Evolutionary conservation across 2,329 filamentous ascomycete genomes (phyloP).

Genomic region (Apiospora rasikravindrae): DNA sequence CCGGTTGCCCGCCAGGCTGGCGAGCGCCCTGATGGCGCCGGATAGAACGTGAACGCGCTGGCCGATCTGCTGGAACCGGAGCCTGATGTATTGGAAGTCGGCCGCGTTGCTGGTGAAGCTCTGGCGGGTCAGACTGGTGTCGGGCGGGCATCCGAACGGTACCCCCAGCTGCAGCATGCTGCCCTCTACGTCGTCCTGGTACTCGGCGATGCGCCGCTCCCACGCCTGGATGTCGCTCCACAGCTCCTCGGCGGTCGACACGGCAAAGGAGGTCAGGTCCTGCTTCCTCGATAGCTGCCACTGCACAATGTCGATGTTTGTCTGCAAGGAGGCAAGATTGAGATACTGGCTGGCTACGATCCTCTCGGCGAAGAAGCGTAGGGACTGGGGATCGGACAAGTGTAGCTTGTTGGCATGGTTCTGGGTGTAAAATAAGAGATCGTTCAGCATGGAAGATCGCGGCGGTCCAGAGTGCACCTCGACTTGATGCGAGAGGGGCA

Average conservation of each 20-base stretch:
- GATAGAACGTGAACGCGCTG: conserved; percentile 32
- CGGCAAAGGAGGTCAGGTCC: conserved; percentile 28
- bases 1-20: conserved; percentile 33
- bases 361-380: conserved; percentile 31
- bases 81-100: conserved; percentile 32
- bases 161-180: conserved; percentile 35
- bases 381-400: conserved; percentile 22
- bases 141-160: conserved; percentile 24
- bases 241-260: conserved; percentile 33
- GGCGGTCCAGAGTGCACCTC: conserved; percentile 25
- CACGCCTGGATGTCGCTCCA: conserved; percentile 36
- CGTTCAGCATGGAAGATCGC: conserved; percentile 30
- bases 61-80: conserved; percentile 30
- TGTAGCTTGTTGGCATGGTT: conserved; percentile 26
- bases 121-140: background rate
- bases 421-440: conserved; percentile 32
- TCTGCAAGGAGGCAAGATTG: conserved; percentile 31
- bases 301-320: conserved; percentile 30
- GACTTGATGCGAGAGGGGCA: conserved; percentile 25
- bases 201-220: conserved; percentile 34
- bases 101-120: conserved; percentile 27
- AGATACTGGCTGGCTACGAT: conserved; percentile 33
- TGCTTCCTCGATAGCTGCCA: conserved; percentile 33
- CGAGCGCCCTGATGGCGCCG: conserved; percentile 32
- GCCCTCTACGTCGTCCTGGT: conserved; percentile 33